phyloP scores from a whole-genome alignment of 2,329 filamentous ascomycete species.

The Simplicillium aogashimaense region DNA sequence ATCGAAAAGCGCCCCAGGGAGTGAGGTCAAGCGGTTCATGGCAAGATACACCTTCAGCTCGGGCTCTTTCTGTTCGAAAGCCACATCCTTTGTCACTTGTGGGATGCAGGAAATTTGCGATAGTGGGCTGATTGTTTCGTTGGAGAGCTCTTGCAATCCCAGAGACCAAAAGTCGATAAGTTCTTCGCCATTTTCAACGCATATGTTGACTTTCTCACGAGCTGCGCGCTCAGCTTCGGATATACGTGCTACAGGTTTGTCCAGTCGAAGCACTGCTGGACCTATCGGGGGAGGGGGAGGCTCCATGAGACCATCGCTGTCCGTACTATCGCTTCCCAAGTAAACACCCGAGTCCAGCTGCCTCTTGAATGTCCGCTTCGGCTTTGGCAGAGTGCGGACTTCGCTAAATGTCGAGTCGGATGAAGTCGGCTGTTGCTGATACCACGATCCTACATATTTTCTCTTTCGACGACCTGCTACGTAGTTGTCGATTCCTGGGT shows the following conservation, averaged over 20 bases:
- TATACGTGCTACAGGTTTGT: conserved; percentile 16
- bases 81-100: conserved; percentile 42
- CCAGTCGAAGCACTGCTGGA: conserved; percentile 27
- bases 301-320: conserved; percentile 29
- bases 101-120: conserved; percentile 44
- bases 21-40: conserved; percentile 42
- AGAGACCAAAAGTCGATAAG: conserved; percentile 52
- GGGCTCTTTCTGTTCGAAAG: conserved; percentile 49
- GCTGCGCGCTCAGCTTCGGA: conserved; percentile 32
- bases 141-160: conserved; percentile 41
- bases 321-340: conserved; percentile 50
- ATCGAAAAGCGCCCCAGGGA: conserved; percentile 53
- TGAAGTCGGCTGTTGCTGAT: conserved; percentile 44
- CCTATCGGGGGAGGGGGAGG: conserved; percentile 18
- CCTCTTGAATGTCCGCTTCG: conserved; percentile 43
- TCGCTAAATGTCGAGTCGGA: conserved; percentile 38
- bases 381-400: conserved; percentile 20
- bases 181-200: conserved; percentile 49
- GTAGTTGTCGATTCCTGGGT: conserved; percentile 57
- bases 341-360: conserved; percentile 62
- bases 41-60: conserved; percentile 52
- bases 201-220: conserved; percentile 35
- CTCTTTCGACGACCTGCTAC: conserved; percentile 46
- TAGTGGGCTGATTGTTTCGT: conserved; percentile 47
- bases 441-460: conserved; percentile 60